Conservation (phyloP, 2,329 filamentous ascomycete genomes). For the Xylariaceae sp. region DNA sequence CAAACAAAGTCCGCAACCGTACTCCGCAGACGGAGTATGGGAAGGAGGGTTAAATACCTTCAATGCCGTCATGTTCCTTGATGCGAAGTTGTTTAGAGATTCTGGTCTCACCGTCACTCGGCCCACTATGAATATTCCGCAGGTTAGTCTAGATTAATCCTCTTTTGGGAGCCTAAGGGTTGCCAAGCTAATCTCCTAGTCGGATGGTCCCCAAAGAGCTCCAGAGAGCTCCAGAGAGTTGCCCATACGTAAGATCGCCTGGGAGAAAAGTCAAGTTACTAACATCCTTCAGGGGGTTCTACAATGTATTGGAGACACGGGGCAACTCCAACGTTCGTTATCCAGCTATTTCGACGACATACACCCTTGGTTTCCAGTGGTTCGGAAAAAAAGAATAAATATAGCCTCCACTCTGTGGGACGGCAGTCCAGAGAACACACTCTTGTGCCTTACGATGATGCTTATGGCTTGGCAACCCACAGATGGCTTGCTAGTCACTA, state of each 20-base stretch:
- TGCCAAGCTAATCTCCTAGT: no score
- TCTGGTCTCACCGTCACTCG: constrained; percentile 47
- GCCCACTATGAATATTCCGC: constrained; percentile 48
- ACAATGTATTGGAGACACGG: constrained; percentile 47
- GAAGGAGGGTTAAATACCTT: constrained; percentile 42
- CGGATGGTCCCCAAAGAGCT: no score
- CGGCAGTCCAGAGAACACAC: constrained; percentile 52
- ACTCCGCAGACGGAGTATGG: constrained; percentile 30
- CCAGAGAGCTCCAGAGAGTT: no score
- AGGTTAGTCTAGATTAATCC: constrained; percentile 32
- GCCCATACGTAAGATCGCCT: neutral
- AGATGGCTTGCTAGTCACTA: constrained; percentile 44
- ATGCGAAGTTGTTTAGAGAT: constrained; percentile 28
- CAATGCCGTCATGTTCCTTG: constrained; percentile 53
- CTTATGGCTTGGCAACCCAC: constrained; percentile 48
- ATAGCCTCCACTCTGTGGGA: constrained; percentile 51
- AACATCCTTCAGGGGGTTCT: constrained; percentile 45
- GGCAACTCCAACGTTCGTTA: constrained; percentile 47
- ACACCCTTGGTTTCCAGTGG: constrained; percentile 56
- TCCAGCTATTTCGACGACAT: constrained; percentile 52
- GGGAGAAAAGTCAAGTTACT: neutral
- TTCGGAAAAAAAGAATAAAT: constrained; percentile 54
- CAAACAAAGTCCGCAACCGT: constrained; percentile 14
- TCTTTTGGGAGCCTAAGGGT: no score
- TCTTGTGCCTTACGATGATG: constrained; percentile 58